phyloP scores from a whole-genome alignment of 1,139 yeast genomes.

The Taiozyma sp. region DNA sequence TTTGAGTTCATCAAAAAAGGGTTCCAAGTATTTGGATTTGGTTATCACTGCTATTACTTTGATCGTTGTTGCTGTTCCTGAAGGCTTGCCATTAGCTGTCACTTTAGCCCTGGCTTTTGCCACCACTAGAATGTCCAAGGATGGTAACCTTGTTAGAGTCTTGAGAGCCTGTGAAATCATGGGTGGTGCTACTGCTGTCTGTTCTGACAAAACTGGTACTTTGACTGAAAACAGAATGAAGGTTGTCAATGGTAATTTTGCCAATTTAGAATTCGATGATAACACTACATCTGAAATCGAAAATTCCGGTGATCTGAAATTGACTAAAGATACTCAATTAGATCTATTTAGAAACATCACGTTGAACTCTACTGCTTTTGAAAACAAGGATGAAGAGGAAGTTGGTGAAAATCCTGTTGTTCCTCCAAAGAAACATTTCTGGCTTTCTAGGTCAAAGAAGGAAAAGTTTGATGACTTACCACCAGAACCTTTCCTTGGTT shows the following conservation, averaged over 20 bases:
- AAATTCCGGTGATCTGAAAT: slow-evolving; percentile 30
- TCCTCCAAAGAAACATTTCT: slow-evolving; percentile 14
- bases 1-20: slow-evolving; percentile 66
- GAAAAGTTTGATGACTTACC: slow-evolving; percentile 16
- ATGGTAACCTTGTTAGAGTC: slow-evolving; percentile 93
- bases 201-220: slow-evolving; percentile 98
- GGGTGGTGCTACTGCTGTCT: slow-evolving; percentile 98
- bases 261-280: slow-evolving; percentile 34
- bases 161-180: slow-evolving; percentile 93
- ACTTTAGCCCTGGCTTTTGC: slow-evolving; percentile 96
- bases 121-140: slow-evolving; percentile 95
- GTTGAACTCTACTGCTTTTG: slow-evolving; percentile 88
- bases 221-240: slow-evolving; percentile 91
- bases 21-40: slow-evolving; percentile 77
- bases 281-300: slow-evolving; percentile 18
- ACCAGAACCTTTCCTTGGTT: slow-evolving; percentile 73
- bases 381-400: slow-evolving; percentile 38
- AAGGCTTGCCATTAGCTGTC: slow-evolving; percentile 95
- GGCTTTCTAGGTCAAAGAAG: slow-evolving; percentile 5
- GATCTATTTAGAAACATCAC: slow-evolving; percentile 58
- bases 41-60: slow-evolving; percentile 89
- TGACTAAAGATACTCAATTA: slow-evolving; percentile 33
- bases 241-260: slow-evolving; percentile 72
- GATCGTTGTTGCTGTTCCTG: slow-evolving; percentile 97
- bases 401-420: slow-evolving; percentile 27